Evolutionary conservation across 2,329 filamentous ascomycete genomes (phyloP).

Genomic region (Fusarium napiforme): DNA sequence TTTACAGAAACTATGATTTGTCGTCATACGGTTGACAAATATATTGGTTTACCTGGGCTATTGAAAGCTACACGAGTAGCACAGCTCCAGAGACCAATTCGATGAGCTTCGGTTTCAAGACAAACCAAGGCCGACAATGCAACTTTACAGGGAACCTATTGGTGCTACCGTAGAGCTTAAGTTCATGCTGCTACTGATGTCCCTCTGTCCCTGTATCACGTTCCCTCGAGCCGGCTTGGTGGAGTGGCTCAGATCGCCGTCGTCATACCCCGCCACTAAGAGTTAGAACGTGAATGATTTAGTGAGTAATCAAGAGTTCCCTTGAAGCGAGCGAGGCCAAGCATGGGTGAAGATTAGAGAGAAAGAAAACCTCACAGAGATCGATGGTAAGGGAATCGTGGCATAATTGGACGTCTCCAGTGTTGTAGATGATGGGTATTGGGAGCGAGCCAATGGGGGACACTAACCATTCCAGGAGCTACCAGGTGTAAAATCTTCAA

Average conservation of each 20-base stretch:
- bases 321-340: background rate
- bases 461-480: slow-evolving; percentile 7
- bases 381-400: background rate
- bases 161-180: background rate
- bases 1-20: background rate
- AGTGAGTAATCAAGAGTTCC: slow-evolving; percentile 1
- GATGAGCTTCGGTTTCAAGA: slow-evolving; percentile 1
- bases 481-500: slow-evolving; percentile 14
- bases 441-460: background rate
- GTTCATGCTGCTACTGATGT: background rate
- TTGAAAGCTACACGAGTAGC: background rate
- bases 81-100: background rate
- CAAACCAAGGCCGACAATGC: background rate
- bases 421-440: background rate
- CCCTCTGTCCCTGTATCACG: slow-evolving; percentile 25
- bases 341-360: background rate
- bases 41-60: background rate
- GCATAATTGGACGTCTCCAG: background rate
- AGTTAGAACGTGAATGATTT: slow-evolving; percentile 15
- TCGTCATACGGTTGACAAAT: slow-evolving; percentile 15
- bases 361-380: background rate
- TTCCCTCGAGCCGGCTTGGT: slow-evolving; percentile 39
- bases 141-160: slow-evolving; percentile 18
- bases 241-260: slow-evolving; percentile 37
- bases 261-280: slow-evolving; percentile 41